Evolutionary conservation across 2,329 filamentous ascomycete genomes (phyloP).

Genomic region (Pseudogymnoascus sp.): DNA sequence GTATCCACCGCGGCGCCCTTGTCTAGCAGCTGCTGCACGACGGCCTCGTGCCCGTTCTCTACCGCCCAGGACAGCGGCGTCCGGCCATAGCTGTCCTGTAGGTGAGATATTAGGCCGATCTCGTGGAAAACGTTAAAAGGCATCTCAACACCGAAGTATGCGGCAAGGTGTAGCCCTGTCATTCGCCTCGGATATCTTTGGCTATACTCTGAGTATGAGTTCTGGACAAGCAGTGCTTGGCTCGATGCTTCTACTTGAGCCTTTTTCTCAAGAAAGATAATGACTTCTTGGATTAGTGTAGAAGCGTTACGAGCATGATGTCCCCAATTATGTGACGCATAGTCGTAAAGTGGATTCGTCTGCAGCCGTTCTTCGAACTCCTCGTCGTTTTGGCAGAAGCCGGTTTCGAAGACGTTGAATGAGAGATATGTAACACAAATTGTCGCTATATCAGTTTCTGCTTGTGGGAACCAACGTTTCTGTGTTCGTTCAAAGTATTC

Average conservation of each 20-base stretch:
- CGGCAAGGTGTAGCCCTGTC: slow-evolving; percentile 10
- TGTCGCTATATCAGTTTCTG: too few relatives aligned
- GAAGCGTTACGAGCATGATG: slow-evolving; percentile 14
- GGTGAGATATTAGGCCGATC: too few relatives aligned
- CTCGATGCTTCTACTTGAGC: slow-evolving; percentile 9
- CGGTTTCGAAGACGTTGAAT: too few relatives aligned
- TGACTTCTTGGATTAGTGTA: slow-evolving; percentile 1
- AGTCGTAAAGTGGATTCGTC: slow-evolving; percentile 16
- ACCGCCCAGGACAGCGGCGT: too few relatives aligned
- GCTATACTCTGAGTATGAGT: slow-evolving; percentile 1
- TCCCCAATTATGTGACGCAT: slow-evolving; percentile 16
- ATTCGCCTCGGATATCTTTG: background rate
- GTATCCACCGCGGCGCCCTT: too few relatives aligned
- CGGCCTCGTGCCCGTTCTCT: too few relatives aligned
- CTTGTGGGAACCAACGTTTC: too few relatives aligned
- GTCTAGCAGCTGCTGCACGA: too few relatives aligned
- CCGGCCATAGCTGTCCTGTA: too few relatives aligned
- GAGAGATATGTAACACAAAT: too few relatives aligned
- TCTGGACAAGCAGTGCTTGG: background rate
- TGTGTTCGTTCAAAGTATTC: too few relatives aligned
- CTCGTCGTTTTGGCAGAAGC: slow-evolving; percentile 13
- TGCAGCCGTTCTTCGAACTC: slow-evolving; percentile 10
- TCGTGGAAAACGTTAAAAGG: too few relatives aligned
- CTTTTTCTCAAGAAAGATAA: background rate
- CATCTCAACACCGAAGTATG: background rate